Evolutionary conservation across 2,329 filamentous ascomycete species (phyloP), one percentile per base, ranked within the genome.

Genomic region (Ascochyta koolunga): DNA sequence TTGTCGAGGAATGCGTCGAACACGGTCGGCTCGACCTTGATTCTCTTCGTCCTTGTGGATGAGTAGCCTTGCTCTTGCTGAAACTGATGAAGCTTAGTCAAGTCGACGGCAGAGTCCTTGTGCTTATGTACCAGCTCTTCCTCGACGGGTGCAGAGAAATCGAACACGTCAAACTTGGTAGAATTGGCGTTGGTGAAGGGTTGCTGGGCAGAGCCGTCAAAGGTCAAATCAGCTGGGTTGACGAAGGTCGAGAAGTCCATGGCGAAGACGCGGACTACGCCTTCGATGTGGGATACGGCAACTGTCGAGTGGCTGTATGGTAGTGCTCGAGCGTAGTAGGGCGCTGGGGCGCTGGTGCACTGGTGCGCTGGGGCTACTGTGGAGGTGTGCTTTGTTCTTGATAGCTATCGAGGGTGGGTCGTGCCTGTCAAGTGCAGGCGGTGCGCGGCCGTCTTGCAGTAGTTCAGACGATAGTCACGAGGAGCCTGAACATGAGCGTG

Each of bases 51-150:
- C 50, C 64, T 64, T 42, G 62, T 44, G 21, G 53, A 46, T 22
- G 53, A 25, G 35, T 56, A 51, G 25, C 43, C 47, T 47, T 46
- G 53, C 41, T 50, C 46, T 46, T 46, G 41, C 21, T 46, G 53
- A 11, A 56, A 56, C 53, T 56, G 53, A n/a, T 50, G 47, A 41
- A 56, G 53, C 47, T 56, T 56, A 51, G 53, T 63, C 35, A 67
- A 56, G 37, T 67, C 65, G 24, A 67, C 61, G 47, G 60, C 65
- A 46, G 63, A 66, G 50, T 67, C 65, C 50, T 65, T 62, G 54
- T 66, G 63, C 42, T 56, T 56, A 45, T 56, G 53, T 50, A 56
- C 53, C 46, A 56, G 53, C 53, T 56, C 53, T 35, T 56, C 40
- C 42, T 58, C 58, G 54, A 54, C 60, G 22, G 43, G 53, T 33